Evolutionary conservation across 208 protist species (phyloP).

Genomic region (Leishmania guyanensis): DNA sequence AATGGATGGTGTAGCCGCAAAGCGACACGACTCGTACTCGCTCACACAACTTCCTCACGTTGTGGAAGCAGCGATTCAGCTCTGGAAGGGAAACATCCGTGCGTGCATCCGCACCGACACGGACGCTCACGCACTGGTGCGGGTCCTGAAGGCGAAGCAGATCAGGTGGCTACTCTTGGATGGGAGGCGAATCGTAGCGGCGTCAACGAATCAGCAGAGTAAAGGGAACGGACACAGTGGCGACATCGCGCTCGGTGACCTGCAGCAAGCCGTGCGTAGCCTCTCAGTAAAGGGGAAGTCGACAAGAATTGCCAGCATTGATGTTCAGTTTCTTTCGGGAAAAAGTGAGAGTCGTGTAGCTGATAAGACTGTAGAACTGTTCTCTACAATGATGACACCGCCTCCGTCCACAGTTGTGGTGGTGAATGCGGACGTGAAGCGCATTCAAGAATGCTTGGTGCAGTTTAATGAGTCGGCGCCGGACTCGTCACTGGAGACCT

Average conservation of each 20-base stretch:
- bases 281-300: slow-evolving; percentile 28
- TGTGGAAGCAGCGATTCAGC: slow-evolving; percentile 51
- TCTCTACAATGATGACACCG: slow-evolving; percentile 27
- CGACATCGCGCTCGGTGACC: slow-evolving; percentile 37
- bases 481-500: slow-evolving; percentile 18
- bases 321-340: slow-evolving; percentile 16
- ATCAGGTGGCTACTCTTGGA: slow-evolving; percentile 51
- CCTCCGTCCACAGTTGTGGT: slow-evolving; percentile 42
- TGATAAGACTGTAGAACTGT: slow-evolving; percentile 42
- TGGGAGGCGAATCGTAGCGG: slow-evolving; percentile 41
- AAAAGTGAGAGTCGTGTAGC: slow-evolving; percentile 14
- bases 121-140: slow-evolving; percentile 41
- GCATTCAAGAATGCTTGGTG: slow-evolving; percentile 43
- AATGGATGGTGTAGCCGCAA: slow-evolving; percentile 60
- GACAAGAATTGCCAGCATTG: neutral
- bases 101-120: slow-evolving; percentile 54
- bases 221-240: slow-evolving; percentile 24
- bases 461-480: slow-evolving; percentile 21
- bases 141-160: slow-evolving; percentile 48
- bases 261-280: slow-evolving; percentile 40
- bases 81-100: slow-evolving; percentile 72
- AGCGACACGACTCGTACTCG: slow-evolving; percentile 57
- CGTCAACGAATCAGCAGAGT: slow-evolving; percentile 40
- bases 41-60: slow-evolving; percentile 35
- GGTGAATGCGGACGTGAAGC: slow-evolving; percentile 27